phyloP scores from a whole-genome alignment of 1,139 yeast species.

The Pichia sp. region DNA sequence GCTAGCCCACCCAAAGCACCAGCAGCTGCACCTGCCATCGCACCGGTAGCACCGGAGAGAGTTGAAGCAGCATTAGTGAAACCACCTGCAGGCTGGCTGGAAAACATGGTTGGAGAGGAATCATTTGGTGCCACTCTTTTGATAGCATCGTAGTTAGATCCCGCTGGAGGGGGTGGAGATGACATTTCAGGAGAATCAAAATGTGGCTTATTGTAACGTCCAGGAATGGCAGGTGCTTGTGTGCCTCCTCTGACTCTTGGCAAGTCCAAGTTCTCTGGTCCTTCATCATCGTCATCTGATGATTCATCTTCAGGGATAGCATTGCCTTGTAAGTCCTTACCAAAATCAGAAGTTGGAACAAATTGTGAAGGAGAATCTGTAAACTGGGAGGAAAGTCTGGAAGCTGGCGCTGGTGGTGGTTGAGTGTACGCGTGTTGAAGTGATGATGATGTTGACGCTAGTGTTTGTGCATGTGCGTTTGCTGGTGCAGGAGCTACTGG shows the following conservation, averaged over 20 bases:
- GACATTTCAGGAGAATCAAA: slow-evolving; percentile 17
- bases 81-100: slow-evolving; percentile 11
- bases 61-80: slow-evolving; percentile 6
- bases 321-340: slow-evolving; percentile 37
- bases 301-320: slow-evolving; percentile 18
- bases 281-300: slow-evolving; percentile 26
- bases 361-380: slow-evolving; percentile 1
- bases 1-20: slow-evolving; percentile 11
- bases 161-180: slow-evolving; percentile 2
- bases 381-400: slow-evolving; percentile 3
- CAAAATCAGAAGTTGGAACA: slow-evolving; percentile 63
- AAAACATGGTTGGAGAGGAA: slow-evolving; percentile 4
- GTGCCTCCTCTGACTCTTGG: slow-evolving; percentile 14
- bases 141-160: slow-evolving; percentile 27
- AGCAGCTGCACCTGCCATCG: slow-evolving; percentile 9
- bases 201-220: slow-evolving; percentile 27
- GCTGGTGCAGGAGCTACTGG: slow-evolving; percentile 22
- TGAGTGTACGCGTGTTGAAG: slow-evolving; percentile 17
- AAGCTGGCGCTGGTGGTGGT: slow-evolving; percentile 30
- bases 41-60: slow-evolving; percentile 1
- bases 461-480: too few species aligned
- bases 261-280: slow-evolving; percentile 25
- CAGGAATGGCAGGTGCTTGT: slow-evolving; percentile 28
- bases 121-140: slow-evolving; percentile 13
- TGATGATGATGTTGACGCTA: slow-evolving; percentile 4